Conservation (phyloP, 176 grass and related monocot genomes). For the Eremochloa ophiuroides region DNA sequence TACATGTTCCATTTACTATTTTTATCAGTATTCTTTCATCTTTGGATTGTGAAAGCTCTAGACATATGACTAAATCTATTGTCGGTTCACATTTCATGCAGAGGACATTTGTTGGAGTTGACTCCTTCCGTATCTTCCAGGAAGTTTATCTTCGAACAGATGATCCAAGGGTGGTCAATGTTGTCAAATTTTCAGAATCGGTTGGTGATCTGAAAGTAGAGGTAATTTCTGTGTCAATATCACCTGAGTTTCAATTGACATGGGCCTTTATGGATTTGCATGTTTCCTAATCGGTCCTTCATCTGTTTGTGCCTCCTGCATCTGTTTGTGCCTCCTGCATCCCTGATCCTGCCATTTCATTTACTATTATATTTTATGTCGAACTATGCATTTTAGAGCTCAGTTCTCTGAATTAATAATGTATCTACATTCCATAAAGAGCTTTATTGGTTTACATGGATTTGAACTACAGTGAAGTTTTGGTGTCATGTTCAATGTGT, state of each 20-base stretch:
- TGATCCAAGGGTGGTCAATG: constrained; percentile 80
- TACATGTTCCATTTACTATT: constrained; percentile 23
- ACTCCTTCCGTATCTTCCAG: constrained; percentile 88
- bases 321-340: neutral
- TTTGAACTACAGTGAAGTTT: constrained; percentile 4
- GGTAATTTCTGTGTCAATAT: constrained; percentile 41
- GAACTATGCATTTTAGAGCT: neutral
- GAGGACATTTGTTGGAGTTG: constrained; percentile 96
- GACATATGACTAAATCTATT: neutral
- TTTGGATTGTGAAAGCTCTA: neutral
- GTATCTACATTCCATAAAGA: neutral
- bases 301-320: neutral
- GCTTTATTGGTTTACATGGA: neutral
- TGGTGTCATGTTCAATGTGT: neutral
- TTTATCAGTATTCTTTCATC: neutral
- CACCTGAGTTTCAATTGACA: neutral
- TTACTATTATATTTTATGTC: neutral
- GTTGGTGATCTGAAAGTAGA: constrained; percentile 86
- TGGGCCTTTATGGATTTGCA: neutral
- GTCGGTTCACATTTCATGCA: constrained; percentile 34
- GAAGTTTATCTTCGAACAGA: constrained; percentile 88
- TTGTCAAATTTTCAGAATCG: constrained; percentile 94
- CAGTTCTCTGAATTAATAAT: neutral
- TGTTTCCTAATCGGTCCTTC: neutral
- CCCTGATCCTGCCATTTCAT: neutral